Evolutionary conservation across 2,329 filamentous ascomycete genomes (phyloP).

Genomic region (Clarireedia paspali): DNA sequence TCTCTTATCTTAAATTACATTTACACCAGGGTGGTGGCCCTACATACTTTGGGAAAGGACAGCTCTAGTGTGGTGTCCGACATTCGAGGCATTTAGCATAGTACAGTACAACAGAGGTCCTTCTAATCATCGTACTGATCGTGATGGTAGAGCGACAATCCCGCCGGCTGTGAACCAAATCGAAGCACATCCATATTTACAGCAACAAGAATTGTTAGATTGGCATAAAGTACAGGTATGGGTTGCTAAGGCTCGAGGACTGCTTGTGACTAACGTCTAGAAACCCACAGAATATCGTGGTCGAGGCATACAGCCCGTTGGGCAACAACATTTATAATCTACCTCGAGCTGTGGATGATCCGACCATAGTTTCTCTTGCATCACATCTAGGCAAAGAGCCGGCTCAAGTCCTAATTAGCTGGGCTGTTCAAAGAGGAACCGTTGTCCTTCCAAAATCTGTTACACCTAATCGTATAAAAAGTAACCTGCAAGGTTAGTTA

Average conservation of each 20-base stretch:
- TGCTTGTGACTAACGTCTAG: too few relatives aligned
- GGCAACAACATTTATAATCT: conserved; percentile 45
- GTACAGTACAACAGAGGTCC: too few relatives aligned
- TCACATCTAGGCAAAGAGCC: conserved; percentile 43
- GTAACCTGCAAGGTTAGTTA: conserved; percentile 33
- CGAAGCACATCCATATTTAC: conserved; percentile 61
- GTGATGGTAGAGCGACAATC: conserved; percentile 35
- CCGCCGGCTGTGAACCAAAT: conserved; percentile 60
- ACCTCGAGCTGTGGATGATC: conserved; percentile 39
- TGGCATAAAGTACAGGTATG: conserved; percentile 44
- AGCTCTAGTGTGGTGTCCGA: neutral
- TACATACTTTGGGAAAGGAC: neutral
- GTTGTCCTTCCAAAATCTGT: conserved; percentile 48
- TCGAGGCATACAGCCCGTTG: conserved; percentile 59
- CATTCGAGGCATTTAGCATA: too few relatives aligned
- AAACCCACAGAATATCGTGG: conserved; percentile 38
- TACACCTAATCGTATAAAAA: conserved; percentile 41
- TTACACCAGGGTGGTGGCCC: neutral
- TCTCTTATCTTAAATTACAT: neutral
- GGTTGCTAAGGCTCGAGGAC: too few relatives aligned
- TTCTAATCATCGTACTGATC: too few relatives aligned
- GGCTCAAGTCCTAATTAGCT: conserved; percentile 45
- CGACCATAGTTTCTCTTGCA: conserved; percentile 43
- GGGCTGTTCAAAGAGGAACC: conserved; percentile 46
- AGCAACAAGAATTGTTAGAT: conserved; percentile 48